Evolutionary conservation across 495 filamentous ascomycete species (phyloP).

Genomic region (Delitschia confertaspora): DNA sequence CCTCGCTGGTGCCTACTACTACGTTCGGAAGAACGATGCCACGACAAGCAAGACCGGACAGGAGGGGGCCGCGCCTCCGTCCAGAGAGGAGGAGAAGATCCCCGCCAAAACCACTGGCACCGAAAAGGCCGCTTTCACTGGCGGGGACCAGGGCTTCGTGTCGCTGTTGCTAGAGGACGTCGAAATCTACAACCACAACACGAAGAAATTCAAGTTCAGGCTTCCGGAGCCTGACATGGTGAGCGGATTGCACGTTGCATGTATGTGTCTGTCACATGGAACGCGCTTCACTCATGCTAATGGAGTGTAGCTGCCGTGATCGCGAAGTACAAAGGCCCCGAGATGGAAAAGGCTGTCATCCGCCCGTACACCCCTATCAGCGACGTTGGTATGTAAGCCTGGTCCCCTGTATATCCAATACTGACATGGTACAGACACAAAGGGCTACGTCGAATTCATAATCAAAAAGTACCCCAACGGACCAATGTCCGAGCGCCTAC

Average conservation of each 20-base stretch:
- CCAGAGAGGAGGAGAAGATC: slow-evolving; percentile 22
- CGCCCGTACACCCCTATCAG: slow-evolving; percentile 88
- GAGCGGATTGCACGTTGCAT: slow-evolving; percentile 70
- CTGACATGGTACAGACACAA: slow-evolving; percentile 42
- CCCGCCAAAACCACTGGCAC: slow-evolving; percentile 11
- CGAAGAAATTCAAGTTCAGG: slow-evolving; percentile 75
- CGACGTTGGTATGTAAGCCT: slow-evolving; percentile 58
- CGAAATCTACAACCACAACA: slow-evolving; percentile 75
- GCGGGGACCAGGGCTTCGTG: slow-evolving; percentile 80
- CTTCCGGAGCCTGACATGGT: slow-evolving; percentile 77
- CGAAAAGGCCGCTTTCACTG: slow-evolving; percentile 57
- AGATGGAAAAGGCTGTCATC: slow-evolving; percentile 71
- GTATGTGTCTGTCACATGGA: slow-evolving; percentile 34
- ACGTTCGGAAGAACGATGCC: slow-evolving; percentile 10
- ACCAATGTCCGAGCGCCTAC: slow-evolving; percentile 82
- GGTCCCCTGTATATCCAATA: not conserved
- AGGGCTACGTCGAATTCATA: slow-evolving; percentile 77
- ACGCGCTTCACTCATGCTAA: slow-evolving; percentile 2
- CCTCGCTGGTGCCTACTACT: slow-evolving; percentile 29
- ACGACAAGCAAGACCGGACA: too few relatives aligned
- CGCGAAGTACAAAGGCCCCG: slow-evolving; percentile 73
- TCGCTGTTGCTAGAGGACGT: slow-evolving; percentile 69
- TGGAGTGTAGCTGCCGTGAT: slow-evolving; percentile 56
- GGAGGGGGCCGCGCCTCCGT: slow-evolving; percentile 12
- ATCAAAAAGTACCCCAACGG: slow-evolving; percentile 86